A percentile compares a stretch with the other conserved stretches of the same genome.
Evolutionary conservation across 1,284 basidiomycete species (phyloP).

Genomic region (Moniliophthora roreri): DNA sequence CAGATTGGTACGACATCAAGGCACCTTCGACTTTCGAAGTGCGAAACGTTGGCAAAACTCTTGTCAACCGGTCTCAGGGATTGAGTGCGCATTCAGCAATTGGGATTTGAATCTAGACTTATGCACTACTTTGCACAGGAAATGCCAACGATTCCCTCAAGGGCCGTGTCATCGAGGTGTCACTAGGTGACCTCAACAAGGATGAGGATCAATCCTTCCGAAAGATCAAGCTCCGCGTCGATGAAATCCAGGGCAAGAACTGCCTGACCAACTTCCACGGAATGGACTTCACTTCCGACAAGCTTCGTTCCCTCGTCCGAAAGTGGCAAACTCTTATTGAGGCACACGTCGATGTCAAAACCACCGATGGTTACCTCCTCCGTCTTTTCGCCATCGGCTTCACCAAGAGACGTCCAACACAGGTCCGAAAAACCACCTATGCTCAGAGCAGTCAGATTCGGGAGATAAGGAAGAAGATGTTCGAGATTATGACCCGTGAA

Average conservation of each 20-base stretch:
- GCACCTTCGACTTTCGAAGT: constrained; percentile 98
- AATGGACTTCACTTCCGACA: constrained; percentile 99
- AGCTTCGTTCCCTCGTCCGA: constrained; percentile 98
- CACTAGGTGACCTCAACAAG: constrained; percentile 98
- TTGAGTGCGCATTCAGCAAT: constrained; percentile 73
- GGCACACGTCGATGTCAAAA: constrained; percentile 98
- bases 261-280: constrained; percentile 99
- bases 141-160: constrained; percentile 99
- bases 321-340: constrained; percentile 99
- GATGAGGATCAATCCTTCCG: constrained; percentile 99
- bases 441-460: constrained; percentile 94
- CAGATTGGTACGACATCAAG: constrained; percentile 99
- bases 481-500: constrained; percentile 99
- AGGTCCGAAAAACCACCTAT: constrained; percentile 99
- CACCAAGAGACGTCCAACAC: constrained; percentile 95
- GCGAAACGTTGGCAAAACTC: constrained; percentile 97
- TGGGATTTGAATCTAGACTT: constrained; percentile 2
- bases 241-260: constrained; percentile 98
- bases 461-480: constrained; percentile 99
- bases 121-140: constrained; percentile 51
- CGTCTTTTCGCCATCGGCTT: constrained; percentile 99
- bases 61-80: constrained; percentile 98
- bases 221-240: constrained; percentile 98
- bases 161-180: constrained; percentile 96
- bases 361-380: constrained; percentile 98